Evolutionary conservation across 2,329 filamentous ascomycete genomes (phyloP).

Genomic region (Fusarium pseudonygamai): DNA sequence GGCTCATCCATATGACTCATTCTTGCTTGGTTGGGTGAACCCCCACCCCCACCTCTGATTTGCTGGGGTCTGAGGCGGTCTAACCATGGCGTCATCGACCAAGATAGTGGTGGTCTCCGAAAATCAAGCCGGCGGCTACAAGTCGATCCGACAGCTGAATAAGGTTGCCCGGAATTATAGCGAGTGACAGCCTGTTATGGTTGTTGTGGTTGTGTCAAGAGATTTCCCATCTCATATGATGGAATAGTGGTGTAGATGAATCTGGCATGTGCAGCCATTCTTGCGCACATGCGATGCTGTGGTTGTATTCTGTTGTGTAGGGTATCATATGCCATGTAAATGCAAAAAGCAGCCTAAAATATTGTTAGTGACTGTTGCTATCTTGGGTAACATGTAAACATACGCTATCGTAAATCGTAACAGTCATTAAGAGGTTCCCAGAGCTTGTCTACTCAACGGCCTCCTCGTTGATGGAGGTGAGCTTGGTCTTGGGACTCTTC

Average conservation of each 20-base stretch:
- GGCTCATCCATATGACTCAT: constrained; percentile 29
- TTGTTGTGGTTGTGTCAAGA: constrained; percentile 6
- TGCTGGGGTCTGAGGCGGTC: constrained; percentile 19
- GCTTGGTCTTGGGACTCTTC: constrained; percentile 63
- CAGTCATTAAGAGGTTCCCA: constrained; percentile 40
- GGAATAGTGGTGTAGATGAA: constrained; percentile 29
- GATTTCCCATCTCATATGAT: constrained; percentile 25
- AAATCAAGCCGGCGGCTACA: constrained; percentile 26
- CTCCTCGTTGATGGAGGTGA: constrained; percentile 53
- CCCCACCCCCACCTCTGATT: constrained; percentile 27
- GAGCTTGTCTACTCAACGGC: constrained; percentile 55
- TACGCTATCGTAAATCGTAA: constrained; percentile 44
- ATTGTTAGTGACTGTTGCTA: constrained; percentile 29
- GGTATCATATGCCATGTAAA: constrained; percentile 36
- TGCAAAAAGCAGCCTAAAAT: constrained; percentile 38
- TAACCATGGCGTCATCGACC: constrained; percentile 35
- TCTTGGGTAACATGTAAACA: neutral
- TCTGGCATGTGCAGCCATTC: constrained; percentile 35
- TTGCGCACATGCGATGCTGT: constrained; percentile 35
- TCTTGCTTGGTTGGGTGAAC: constrained; percentile 18
- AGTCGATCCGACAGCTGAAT: constrained; percentile 15
- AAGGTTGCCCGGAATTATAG: constrained; percentile 20
- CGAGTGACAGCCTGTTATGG: constrained; percentile 12
- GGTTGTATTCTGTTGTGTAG: constrained; percentile 21
- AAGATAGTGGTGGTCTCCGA: constrained; percentile 17